Base-by-base conservation (phyloP, 2,329 filamentous ascomycete species). In the Grosmannia huntii region DNA sequence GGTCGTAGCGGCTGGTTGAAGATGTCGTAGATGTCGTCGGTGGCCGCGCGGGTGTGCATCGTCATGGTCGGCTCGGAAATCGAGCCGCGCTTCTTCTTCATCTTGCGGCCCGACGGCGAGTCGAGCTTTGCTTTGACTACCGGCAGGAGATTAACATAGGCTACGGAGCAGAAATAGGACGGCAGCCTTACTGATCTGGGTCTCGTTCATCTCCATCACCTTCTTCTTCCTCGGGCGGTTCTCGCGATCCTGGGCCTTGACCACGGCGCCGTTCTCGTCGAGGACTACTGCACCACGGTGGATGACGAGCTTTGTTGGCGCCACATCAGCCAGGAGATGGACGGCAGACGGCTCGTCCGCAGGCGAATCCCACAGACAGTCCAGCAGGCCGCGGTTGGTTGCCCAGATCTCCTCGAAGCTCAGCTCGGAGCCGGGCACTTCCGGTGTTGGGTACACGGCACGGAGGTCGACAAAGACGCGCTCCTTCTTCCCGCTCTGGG, bases 21-120 rank as follows among this genome's bases (percentile, higher is more conserved):
- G 53, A 99, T 89, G 59, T 90, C 90, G 66, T 97, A 97, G 56
- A 99, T 96, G 65, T 99, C 94, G 65, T 97, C 91, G 62, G 92
- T 96, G 5, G 94, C 94, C 63, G 94, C 92, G 65, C 83, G 89
- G 14, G 94, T 99, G 68, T 97, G 90, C 63, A 99, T 82, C 0
- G 94, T 99, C 91, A 99, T 96, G 1, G 94, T 99, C n/a, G 91
- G 89, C 70, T 97, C 92, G 56, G 79, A 75, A 63, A 64, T 70
- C 65, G 65, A 65, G 57, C 84, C 85, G 69, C 87, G 94, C 70
- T 89, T 89, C 63, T 89, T 89, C 63, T 85, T 87, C 58, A 92
- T 79, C 70, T 95, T 97, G 4, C 84, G 84, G n/a, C 85, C 82
- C 0, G 88, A 88, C 0, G 91, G 92, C 2, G 92, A 96, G 66